Percentiles rank a stretch among this genome's conserved stretches.
Evolutionary conservation across 768 basidiomycete genomes (phyloP).

Genomic region (Leucogyrophana mollusca): DNA sequence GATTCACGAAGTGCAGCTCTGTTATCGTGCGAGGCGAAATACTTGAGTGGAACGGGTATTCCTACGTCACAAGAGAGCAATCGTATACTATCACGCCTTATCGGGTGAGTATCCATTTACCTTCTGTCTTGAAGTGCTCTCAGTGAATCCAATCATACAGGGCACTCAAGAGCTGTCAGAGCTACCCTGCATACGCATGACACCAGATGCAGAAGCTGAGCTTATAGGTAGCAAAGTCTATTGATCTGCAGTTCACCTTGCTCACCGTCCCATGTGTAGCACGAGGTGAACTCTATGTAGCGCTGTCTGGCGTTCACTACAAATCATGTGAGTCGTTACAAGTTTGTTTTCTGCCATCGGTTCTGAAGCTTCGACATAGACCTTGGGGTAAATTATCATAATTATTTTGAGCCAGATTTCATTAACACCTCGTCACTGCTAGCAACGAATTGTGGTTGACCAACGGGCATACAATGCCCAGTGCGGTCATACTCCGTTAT

Average conservation of each 20-base stretch:
- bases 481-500: constrained; percentile 2
- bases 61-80: constrained; percentile 1
- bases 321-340: constrained; percentile 13
- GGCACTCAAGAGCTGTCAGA: constrained; percentile 7
- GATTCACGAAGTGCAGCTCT: neutral
- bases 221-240: constrained; percentile 7
- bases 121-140: neutral
- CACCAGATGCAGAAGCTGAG: constrained; percentile 3
- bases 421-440: neutral
- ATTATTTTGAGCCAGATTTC: neutral
- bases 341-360: neutral
- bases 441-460: constrained; percentile 22
- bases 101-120: constrained; percentile 1
- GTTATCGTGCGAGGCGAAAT: neutral
- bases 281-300: constrained; percentile 10
- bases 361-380: constrained; percentile 5
- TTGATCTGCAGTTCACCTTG: neutral
- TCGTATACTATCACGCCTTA: constrained; percentile 4
- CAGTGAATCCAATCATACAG: constrained; percentile 3
- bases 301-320: constrained; percentile 15
- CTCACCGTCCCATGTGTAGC: constrained; percentile 3
- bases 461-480: constrained; percentile 6
- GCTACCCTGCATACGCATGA: constrained; percentile 10
- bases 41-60: constrained; percentile 10
- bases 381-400: constrained; percentile 7